Percentiles rank a stretch among this genome's conserved stretches.
These are phyloP conservation scores for Russula ochroleuca DNA, from an alignment of 768 basidiomycete species.

Conservation along the genomic window DNA sequence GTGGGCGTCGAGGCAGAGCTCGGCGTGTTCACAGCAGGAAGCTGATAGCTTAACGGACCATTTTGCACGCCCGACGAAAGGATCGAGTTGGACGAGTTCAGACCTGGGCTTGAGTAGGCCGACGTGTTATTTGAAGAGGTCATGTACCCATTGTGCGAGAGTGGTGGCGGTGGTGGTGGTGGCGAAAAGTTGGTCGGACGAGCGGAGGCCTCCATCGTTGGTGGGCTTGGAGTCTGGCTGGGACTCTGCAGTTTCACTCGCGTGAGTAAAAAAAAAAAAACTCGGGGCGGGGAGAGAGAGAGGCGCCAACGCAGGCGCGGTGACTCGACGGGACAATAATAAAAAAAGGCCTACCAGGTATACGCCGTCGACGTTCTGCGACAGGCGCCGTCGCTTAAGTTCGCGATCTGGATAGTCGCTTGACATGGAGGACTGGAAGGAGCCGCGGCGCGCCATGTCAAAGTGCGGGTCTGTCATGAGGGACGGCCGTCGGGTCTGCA, in stretches of 20 bases:
- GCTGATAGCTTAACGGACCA: conserved; percentile 23
- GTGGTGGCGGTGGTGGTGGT: conserved; percentile 30
- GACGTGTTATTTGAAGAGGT: conserved; percentile 25
- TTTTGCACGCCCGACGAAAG: conserved; percentile 22
- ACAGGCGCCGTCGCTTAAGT: conserved; percentile 32
- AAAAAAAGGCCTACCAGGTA: conserved; percentile 30
- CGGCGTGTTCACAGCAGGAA: conserved; percentile 19
- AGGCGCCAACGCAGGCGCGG: not conserved
- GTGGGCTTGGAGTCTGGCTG: conserved; percentile 33
- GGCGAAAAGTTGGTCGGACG: conserved; percentile 25
- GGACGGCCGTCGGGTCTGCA: conserved; percentile 26
- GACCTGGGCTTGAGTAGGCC: conserved; percentile 24
- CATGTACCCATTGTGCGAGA: conserved; percentile 22
- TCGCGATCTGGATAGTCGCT: conserved; percentile 29
- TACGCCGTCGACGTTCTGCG: conserved; percentile 30
- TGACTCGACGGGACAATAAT: not conserved
- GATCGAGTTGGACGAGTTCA: conserved; percentile 21
- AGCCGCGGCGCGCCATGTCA: conserved; percentile 24
- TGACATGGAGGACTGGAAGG: conserved; percentile 26
- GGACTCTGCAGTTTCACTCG: conserved; percentile 17
- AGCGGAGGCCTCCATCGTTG: conserved; percentile 30
- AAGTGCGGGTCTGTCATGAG: conserved; percentile 28
- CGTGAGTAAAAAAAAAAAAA: not conserved
- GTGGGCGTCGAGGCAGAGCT: conserved; percentile 27
- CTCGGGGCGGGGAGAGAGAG: not conserved